phyloP scores from a whole-genome alignment of 225 moss, liverwort and hornwort species.

The Marchantia paleacea region DNA sequence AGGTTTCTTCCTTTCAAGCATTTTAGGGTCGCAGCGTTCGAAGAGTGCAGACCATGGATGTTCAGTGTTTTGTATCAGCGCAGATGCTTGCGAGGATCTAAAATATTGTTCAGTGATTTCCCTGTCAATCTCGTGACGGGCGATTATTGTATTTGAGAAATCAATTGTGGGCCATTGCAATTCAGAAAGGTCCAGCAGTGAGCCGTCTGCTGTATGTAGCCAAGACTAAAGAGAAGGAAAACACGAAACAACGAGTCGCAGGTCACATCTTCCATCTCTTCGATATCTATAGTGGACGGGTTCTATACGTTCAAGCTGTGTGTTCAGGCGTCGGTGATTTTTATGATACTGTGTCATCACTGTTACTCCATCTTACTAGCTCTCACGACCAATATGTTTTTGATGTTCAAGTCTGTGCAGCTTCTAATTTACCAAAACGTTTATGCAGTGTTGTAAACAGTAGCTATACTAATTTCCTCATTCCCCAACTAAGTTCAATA shows the following conservation, averaged over 20 bases:
- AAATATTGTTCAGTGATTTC: background rate
- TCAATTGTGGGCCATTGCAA: background rate
- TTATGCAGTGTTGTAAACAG: too few species aligned
- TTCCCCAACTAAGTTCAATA: background rate
- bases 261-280: slow-evolving; percentile 32
- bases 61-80: background rate
- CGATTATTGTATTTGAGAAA: background rate
- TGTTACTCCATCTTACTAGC: background rate
- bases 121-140: background rate
- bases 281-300: background rate
- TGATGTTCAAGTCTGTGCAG: background rate
- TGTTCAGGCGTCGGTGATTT: background rate
- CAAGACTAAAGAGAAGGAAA: slow-evolving; percentile 60
- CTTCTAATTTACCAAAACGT: background rate
- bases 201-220: slow-evolving; percentile 71
- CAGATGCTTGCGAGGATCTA: background rate
- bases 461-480: too few species aligned
- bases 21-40: background rate
- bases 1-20: background rate
- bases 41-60: background rate
- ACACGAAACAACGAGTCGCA: slow-evolving; percentile 51
- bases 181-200: slow-evolving; percentile 54
- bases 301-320: background rate
- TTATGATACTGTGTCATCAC: background rate
- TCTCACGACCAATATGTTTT: background rate